Conservation (phyloP, 2,329 filamentous ascomycete species). For the Neurospora sp. region DNA sequence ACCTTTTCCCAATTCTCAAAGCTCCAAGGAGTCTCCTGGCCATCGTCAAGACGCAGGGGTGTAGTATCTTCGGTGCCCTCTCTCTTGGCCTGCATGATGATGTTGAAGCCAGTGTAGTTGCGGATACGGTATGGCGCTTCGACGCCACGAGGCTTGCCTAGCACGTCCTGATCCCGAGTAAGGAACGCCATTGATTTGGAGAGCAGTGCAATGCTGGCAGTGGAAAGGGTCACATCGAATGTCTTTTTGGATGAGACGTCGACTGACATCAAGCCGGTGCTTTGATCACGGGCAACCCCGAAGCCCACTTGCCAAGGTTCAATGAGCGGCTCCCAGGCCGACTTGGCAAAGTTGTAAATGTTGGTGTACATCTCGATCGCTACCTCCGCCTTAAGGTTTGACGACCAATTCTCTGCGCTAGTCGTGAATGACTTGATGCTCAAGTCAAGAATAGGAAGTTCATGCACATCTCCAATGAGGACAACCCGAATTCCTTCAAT, state of each 20-base stretch:
- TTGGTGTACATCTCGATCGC: conserved; percentile 92
- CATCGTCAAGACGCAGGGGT: conserved; percentile 71
- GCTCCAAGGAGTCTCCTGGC: conserved; percentile 86
- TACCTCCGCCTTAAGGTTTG: conserved; percentile 74
- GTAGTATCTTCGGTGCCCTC: conserved; percentile 56
- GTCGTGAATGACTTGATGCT: conserved; percentile 85
- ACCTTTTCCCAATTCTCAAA: conserved; percentile 97
- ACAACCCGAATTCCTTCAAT: conserved; percentile 86
- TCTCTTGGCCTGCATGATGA: conserved; percentile 72
- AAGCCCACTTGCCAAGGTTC: conserved; percentile 96
- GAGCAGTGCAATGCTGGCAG: conserved; percentile 82
- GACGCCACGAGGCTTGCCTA: conserved; percentile 83
- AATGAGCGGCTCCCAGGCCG: conserved; percentile 90
- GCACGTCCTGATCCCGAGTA: conserved; percentile 75
- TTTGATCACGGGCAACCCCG: conserved; percentile 69
- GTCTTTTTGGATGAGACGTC: conserved; percentile 83
- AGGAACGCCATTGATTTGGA: conserved; percentile 92
- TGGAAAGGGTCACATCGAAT: conserved; percentile 86
- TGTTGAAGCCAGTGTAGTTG: conserved; percentile 91
- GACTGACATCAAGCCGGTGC: conserved; percentile 67
- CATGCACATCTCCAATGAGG: conserved; percentile 89
- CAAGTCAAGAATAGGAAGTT: conserved; percentile 87
- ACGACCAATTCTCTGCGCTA: conserved; percentile 84
- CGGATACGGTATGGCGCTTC: conserved; percentile 90
- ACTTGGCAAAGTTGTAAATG: conserved; percentile 98